A percentile compares a stretch with the other conserved stretches of the same genome.
Conservation (phyloP, 257 asterid genomes). For the Nemophila menziesii region DNA sequence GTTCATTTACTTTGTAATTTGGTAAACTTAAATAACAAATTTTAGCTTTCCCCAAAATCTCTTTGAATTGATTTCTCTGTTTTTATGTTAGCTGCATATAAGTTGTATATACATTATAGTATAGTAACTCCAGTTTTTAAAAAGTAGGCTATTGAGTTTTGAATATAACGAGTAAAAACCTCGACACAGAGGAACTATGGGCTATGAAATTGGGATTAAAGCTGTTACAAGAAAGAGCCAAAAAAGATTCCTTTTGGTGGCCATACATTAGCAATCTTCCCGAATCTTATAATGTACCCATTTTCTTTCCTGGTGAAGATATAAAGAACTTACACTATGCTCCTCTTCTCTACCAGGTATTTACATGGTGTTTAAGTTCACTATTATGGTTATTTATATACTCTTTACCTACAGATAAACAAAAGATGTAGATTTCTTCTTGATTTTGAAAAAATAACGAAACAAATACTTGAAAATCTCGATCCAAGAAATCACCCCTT, state of each 20-base stretch:
- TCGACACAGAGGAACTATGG: constrained; percentile 95
- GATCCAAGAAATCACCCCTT: constrained; percentile 55
- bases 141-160: constrained; percentile 66
- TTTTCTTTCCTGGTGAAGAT: constrained; percentile 94
- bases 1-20: background rate
- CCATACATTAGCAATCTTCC: constrained; percentile 93
- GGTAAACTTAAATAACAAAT: no score
- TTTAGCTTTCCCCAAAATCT: background rate
- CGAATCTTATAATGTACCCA: constrained; percentile 60
- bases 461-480: constrained; percentile 37
- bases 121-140: constrained; percentile 33
- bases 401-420: constrained; percentile 48
- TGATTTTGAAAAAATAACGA: constrained; percentile 56
- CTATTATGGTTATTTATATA: no score
- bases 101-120: constrained; percentile 2
- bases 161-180: constrained; percentile 65
- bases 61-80: background rate
- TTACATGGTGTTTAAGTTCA: background rate
- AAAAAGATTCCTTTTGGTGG: constrained; percentile 87
- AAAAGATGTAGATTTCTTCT: constrained; percentile 94
- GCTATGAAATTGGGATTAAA: constrained; percentile 87
- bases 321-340: constrained; percentile 89
- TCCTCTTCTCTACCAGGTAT: constrained; percentile 93
- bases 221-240: constrained; percentile 89
- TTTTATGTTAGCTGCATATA: background rate